Conservation (phyloP, 179 eudicot species). For the Dionaea muscipula region DNA sequence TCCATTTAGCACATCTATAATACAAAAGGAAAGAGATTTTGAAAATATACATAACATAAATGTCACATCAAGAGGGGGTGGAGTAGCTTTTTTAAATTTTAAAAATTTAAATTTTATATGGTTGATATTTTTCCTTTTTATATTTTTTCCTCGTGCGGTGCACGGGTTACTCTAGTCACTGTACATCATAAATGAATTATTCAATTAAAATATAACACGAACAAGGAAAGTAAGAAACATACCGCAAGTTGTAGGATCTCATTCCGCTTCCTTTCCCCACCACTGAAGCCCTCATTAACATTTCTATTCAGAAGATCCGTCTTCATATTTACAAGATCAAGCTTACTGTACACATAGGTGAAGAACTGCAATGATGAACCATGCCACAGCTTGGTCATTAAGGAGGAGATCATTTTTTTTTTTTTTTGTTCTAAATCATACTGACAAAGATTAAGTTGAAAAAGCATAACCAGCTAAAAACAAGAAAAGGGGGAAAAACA, state of each 20-base stretch:
- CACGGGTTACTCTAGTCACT: too few species aligned
- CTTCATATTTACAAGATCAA: slow-evolving; percentile 79
- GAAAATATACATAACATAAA: too few species aligned
- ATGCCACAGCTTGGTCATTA: background rate
- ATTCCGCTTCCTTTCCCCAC: slow-evolving; percentile 94
- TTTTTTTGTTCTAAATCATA: background rate
- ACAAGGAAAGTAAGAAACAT: slow-evolving; percentile 13
- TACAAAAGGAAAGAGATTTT: too few species aligned
- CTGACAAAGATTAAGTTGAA: background rate
- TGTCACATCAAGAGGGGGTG: too few species aligned
- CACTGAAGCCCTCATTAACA: slow-evolving; percentile 97
- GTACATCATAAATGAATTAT: background rate
- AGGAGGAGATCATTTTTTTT: background rate
- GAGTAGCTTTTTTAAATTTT: too few species aligned
- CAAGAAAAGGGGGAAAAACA: background rate
- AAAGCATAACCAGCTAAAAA: slow-evolving; percentile 1
- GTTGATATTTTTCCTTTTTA: too few species aligned
- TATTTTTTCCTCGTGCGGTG: too few species aligned
- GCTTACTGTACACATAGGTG: slow-evolving; percentile 60
- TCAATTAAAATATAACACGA: background rate
- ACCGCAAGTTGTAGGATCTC: slow-evolving; percentile 97
- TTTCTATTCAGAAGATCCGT: slow-evolving; percentile 77
- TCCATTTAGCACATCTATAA: background rate
- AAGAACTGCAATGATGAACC: slow-evolving; percentile 55
- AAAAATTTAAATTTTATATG: too few species aligned